A percentile compares a stretch with the other conserved stretches of the same genome.
Conservation (phyloP, 2,329 filamentous ascomycete species). For the Thyridium curvatum region DNA sequence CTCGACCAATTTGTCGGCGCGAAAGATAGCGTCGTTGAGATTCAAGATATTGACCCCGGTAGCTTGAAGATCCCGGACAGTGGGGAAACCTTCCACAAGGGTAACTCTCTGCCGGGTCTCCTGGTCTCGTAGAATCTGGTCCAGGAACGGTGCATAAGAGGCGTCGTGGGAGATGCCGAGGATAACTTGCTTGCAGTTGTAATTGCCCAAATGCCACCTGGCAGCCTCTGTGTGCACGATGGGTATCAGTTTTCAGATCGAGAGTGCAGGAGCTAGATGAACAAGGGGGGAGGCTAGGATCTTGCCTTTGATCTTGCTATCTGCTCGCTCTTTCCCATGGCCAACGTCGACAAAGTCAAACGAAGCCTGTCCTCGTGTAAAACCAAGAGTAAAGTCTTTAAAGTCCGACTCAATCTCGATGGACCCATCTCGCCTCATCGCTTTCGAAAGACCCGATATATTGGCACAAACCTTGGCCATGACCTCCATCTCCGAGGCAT, state of each 20-base stretch:
- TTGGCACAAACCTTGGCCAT: constrained; percentile 52
- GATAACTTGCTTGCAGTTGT: constrained; percentile 56
- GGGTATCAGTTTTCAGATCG: background rate
- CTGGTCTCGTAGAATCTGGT: constrained; percentile 43
- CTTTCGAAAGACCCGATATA: constrained; percentile 40
- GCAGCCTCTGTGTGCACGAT: constrained; percentile 40
- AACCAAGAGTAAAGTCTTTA: constrained; percentile 52
- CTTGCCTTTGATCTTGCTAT: constrained; percentile 55
- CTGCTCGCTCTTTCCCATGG: constrained; percentile 49
- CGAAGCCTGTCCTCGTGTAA: constrained; percentile 50
- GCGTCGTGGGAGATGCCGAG: constrained; percentile 58
- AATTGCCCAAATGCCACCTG: constrained; percentile 51
- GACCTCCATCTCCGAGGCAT: constrained; percentile 47
- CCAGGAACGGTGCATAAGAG: constrained; percentile 53
- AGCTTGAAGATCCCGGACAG: constrained; percentile 39
- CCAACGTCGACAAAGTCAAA: constrained; percentile 62
- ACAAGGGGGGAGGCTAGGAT: constrained; percentile 1
- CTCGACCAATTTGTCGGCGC: constrained; percentile 43
- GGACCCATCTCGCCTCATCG: constrained; percentile 41
- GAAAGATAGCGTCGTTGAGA: constrained; percentile 43
- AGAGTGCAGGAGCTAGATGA: background rate
- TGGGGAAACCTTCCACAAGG: constrained; percentile 47
- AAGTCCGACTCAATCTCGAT: constrained; percentile 38
- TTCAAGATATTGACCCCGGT: constrained; percentile 40
- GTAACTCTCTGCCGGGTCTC: constrained; percentile 36